phyloP scores from a whole-genome alignment of 805 yeast genomes.

The Myxozyma neglecta region DNA sequence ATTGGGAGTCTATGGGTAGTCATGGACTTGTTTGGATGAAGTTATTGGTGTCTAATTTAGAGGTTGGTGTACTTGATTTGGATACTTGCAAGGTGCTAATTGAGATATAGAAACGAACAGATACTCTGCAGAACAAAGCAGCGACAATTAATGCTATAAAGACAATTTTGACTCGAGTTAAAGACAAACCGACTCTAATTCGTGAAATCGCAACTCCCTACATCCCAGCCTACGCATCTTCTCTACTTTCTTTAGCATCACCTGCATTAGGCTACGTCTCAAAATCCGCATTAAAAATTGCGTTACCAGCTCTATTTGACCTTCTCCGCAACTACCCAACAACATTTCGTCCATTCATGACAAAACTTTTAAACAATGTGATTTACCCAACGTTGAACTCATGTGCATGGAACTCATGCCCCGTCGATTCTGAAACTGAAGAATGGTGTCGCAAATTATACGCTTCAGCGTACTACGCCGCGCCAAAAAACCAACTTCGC shows the following conservation, averaged over 20 bases:
- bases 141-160: constrained; percentile 6
- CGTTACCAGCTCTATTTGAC: constrained; percentile 17
- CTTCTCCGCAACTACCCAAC: constrained; percentile 14
- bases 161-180: constrained; percentile 7
- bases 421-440: constrained; percentile 11
- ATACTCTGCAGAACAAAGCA: neutral
- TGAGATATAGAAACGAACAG: constrained; percentile 4
- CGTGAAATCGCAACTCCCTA: constrained; percentile 27
- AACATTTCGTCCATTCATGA: constrained; percentile 20
- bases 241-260: constrained; percentile 6
- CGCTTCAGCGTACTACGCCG: constrained; percentile 10
- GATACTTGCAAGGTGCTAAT: neutral
- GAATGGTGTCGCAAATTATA: constrained; percentile 12
- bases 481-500: constrained; percentile 17
- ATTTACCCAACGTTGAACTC: constrained; percentile 21
- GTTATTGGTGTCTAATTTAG: constrained; percentile 16
- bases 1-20: constrained; percentile 28
- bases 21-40: constrained; percentile 28
- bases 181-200: constrained; percentile 23
- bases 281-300: neutral
- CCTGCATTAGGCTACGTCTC: neutral
- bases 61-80: constrained; percentile 1
- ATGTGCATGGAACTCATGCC: neutral
- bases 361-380: constrained; percentile 6
- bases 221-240: constrained; percentile 18